Evolutionary conservation across 1,284 basidiomycete genomes (phyloP).

Genomic region (Leccinum subfulvum): DNA sequence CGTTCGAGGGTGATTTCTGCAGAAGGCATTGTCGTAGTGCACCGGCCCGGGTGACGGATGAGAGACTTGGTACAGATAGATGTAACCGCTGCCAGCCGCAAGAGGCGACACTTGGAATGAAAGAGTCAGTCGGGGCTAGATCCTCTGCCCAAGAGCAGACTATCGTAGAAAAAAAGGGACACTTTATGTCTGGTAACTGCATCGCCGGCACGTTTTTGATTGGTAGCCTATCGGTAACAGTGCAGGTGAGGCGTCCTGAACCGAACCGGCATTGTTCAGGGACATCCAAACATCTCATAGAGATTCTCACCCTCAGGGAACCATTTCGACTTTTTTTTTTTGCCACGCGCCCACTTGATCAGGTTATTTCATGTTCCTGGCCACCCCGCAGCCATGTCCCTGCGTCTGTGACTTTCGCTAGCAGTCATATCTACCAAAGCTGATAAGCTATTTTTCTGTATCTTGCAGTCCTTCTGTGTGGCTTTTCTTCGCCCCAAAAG

Average conservation of each 20-base stretch:
- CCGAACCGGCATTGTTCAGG: neutral
- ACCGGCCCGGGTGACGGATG: neutral
- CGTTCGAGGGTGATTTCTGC: slow-evolving; percentile 3
- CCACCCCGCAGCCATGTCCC: neutral
- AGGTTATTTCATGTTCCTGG: neutral
- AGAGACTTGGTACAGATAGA: neutral
- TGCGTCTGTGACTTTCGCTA: neutral
- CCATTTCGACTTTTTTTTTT: neutral
- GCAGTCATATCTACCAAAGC: neutral
- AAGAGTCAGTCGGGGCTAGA: neutral
- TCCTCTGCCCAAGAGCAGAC: neutral
- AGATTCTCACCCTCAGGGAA: neutral
- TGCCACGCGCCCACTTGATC: neutral
- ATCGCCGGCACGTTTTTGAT: neutral
- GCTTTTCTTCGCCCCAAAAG: neutral
- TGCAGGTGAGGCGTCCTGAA: neutral
- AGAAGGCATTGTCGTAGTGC: neutral
- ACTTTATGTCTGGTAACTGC: neutral
- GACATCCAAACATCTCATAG: neutral
- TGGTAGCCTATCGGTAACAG: neutral
- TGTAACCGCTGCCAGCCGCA: neutral
- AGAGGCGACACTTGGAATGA: neutral
- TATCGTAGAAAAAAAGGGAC: neutral
- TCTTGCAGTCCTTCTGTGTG: neutral
- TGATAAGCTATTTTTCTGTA: neutral